phyloP scores from a whole-genome alignment of 2,329 filamentous ascomycete species.

The Sporothrix inflata region DNA sequence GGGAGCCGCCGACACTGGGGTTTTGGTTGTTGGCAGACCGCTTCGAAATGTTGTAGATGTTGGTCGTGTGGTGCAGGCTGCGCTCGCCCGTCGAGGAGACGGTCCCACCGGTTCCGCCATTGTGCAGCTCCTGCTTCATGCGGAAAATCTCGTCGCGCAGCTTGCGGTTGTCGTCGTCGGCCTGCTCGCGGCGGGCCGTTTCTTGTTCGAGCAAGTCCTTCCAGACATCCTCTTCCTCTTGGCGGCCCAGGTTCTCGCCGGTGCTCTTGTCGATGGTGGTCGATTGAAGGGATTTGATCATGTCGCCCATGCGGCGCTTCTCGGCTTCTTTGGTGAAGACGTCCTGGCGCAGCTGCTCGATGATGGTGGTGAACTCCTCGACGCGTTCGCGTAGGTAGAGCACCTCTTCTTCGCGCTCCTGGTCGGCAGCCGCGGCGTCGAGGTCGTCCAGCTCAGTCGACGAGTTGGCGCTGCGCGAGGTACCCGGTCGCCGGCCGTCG shows the following conservation, averaged over 20 bases:
- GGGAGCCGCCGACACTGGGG: neutral
- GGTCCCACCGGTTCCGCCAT: constrained; percentile 29
- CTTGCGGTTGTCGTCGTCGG: constrained; percentile 83
- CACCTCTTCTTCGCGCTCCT: constrained; percentile 82
- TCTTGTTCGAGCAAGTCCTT: constrained; percentile 94
- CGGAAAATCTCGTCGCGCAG: constrained; percentile 83
- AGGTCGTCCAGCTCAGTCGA: constrained; percentile 58
- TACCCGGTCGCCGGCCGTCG: constrained; percentile 53
- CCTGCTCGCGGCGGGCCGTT: constrained; percentile 82
- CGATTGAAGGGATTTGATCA: constrained; percentile 65
- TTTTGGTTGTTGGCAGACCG: constrained; percentile 50
- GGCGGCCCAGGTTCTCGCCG: constrained; percentile 51
- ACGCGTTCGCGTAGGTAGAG: constrained; percentile 81
- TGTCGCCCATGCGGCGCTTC: constrained; percentile 82
- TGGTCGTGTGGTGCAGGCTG: constrained; percentile 61
- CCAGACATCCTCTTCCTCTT: constrained; percentile 81
- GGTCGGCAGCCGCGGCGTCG: constrained; percentile 60
- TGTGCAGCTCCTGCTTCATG: constrained; percentile 62
- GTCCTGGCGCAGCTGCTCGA: constrained; percentile 80
- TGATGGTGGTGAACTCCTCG: constrained; percentile 80
- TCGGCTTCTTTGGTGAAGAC: constrained; percentile 79
- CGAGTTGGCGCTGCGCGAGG: constrained; percentile 58
- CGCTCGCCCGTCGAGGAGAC: constrained; percentile 31
- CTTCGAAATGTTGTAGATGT: constrained; percentile 67
- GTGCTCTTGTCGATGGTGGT: constrained; percentile 55